These are phyloP conservation scores for Oenanthe sinensis DNA, from an alignment of 129 eudicot species.

Conservation along the genomic window DNA sequence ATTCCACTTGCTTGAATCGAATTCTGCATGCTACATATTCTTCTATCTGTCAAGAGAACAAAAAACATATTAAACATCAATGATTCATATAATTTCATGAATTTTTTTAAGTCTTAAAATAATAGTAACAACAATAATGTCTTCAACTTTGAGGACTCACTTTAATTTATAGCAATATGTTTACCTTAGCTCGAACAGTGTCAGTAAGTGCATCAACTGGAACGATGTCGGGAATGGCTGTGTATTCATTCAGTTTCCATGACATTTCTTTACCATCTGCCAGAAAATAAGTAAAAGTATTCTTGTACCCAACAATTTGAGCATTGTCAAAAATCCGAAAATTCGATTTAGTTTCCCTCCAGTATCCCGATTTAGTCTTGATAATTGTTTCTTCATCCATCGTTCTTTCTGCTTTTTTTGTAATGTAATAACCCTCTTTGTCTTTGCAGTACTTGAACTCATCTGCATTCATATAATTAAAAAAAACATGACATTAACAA, in stretches of 20 bases:
- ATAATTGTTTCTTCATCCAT: neutral
- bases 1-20: neutral
- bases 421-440: neutral
- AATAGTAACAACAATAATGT: neutral
- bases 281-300: neutral
- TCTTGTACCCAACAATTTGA: neutral
- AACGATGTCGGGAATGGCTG: neutral
- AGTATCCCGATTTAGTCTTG: neutral
- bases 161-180: neutral
- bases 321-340: no score
- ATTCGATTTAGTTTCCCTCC: neutral
- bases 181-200: neutral
- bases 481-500: neutral
- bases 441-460: constrained; percentile 6
- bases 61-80: neutral
- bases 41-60: neutral
- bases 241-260: constrained; percentile 3
- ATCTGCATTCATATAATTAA: neutral
- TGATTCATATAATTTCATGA: neutral
- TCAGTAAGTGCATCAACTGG: neutral
- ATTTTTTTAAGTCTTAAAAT: no score
- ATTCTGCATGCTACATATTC: constrained; percentile 8
- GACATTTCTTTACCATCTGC: neutral
- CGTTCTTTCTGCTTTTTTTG: neutral
- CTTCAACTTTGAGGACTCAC: neutral